phyloP scores from a whole-genome alignment of 805 yeast genomes.

The Ogataea glucozyma region DNA sequence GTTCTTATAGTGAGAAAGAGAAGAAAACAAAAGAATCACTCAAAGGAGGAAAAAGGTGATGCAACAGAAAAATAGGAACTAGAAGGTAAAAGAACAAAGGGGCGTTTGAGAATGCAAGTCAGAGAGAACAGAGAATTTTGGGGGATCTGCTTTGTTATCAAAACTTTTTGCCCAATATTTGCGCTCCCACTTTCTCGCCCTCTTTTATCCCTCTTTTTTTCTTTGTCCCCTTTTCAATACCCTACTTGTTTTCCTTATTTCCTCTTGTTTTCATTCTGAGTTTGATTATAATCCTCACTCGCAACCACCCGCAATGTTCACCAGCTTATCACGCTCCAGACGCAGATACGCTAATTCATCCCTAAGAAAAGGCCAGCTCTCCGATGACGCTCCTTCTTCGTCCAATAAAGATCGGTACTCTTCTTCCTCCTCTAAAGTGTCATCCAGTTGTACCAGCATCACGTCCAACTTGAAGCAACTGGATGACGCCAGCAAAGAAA shows the following conservation, averaged over 20 bases:
- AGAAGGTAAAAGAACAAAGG: no score
- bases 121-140: no score
- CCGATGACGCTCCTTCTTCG: conserved; percentile 8
- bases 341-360: conserved; percentile 7
- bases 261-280: no score
- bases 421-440: conserved; percentile 13
- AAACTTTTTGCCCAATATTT: neutral
- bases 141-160: no score
- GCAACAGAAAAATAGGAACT: no score
- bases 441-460: conserved; percentile 16
- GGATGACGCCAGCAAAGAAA: conserved; percentile 14
- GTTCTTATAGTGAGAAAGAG: no score
- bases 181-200: neutral
- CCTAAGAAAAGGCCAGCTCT: conserved; percentile 1
- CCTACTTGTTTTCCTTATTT: neutral
- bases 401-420: conserved; percentile 13
- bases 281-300: neutral
- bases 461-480: conserved; percentile 21
- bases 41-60: no score
- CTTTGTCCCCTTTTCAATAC: neutral
- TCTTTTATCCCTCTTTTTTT: no score
- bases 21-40: no score
- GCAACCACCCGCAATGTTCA: conserved; percentile 10
- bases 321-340: conserved; percentile 13
- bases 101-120: no score